Percentiles rank a stretch among this genome's conserved stretches.
Conservation (phyloP, 2,329 filamentous ascomycete species). For the Fusarium pilosicola region DNA sequence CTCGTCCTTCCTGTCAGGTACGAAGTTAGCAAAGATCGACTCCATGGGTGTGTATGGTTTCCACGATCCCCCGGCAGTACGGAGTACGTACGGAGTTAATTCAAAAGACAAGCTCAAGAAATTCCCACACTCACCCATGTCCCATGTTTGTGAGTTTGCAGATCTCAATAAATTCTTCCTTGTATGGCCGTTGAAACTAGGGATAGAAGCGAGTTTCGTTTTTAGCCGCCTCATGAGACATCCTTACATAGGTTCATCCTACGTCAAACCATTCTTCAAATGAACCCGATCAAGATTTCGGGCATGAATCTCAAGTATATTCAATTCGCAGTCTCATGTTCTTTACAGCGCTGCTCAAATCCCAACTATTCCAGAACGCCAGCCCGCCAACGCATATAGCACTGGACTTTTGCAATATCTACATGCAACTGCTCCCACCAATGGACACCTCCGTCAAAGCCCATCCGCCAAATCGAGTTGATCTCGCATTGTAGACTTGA, state of each 20-base stretch:
- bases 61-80: background rate
- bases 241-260: background rate
- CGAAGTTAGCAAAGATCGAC: slow-evolving; percentile 18
- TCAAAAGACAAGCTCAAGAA: slow-evolving; percentile 8
- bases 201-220: slow-evolving; percentile 4
- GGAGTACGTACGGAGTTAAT: background rate
- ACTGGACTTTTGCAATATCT: slow-evolving; percentile 38
- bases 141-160: slow-evolving; percentile 18
- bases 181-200: slow-evolving; percentile 19
- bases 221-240: slow-evolving; percentile 18
- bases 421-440: slow-evolving; percentile 23
- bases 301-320: background rate
- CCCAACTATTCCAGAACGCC: slow-evolving; percentile 43
- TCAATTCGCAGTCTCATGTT: slow-evolving; percentile 12
- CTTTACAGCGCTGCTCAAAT: slow-evolving; percentile 34
- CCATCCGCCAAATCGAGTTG: slow-evolving; percentile 23
- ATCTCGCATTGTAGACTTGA: background rate
- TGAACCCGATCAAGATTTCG: background rate
- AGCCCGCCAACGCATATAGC: slow-evolving; percentile 39
- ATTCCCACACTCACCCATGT: background rate
- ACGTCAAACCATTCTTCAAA: slow-evolving; percentile 9
- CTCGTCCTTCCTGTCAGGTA: slow-evolving; percentile 1
- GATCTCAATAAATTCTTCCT: slow-evolving; percentile 38
- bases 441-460: slow-evolving; percentile 1
- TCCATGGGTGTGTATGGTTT: slow-evolving; percentile 2